These are phyloP conservation scores for Candida jianshihensis DNA, from an alignment of 805 yeast species.

Conservation along the genomic window DNA sequence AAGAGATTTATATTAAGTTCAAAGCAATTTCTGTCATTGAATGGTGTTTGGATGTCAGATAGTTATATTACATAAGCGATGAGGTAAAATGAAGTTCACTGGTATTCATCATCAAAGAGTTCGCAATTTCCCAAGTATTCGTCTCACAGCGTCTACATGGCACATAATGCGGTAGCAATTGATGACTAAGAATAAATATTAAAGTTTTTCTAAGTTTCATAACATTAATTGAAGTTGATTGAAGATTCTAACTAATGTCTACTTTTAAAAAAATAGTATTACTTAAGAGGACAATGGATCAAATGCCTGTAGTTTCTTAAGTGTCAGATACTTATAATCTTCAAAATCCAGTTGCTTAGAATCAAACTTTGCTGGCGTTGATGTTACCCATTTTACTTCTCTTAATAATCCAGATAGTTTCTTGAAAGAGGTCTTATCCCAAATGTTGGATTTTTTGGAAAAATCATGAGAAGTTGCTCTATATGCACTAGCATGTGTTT, in stretches of 20 bases:
- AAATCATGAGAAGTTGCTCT: conserved; percentile 12
- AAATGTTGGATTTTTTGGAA: conserved; percentile 6
- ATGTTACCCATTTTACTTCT: conserved; percentile 12
- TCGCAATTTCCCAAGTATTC: too few relatives aligned
- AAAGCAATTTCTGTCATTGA: background rate
- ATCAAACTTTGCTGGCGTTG: background rate
- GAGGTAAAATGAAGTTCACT: too few relatives aligned
- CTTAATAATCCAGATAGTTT: conserved; percentile 17
- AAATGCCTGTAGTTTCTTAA: conserved; percentile 7
- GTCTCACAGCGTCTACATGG: too few relatives aligned
- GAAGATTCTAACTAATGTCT: too few relatives aligned
- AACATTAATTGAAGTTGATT: too few relatives aligned
- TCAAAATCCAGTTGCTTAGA: conserved; percentile 10
- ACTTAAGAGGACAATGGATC: background rate
- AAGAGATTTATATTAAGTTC: background rate
- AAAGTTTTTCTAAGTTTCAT: too few relatives aligned
- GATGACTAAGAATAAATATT: too few relatives aligned
- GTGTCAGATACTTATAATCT: conserved; percentile 11
- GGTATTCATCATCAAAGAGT: too few relatives aligned
- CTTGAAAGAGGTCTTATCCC: conserved; percentile 17
- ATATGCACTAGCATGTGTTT: conserved; percentile 4
- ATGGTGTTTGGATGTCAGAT: too few relatives aligned
- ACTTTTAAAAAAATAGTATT: too few relatives aligned
- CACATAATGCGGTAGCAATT: too few relatives aligned
- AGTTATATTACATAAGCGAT: background rate